Percentiles rank a stretch among this genome's conserved stretches.
Conservation (phyloP, 148 eudicot genomes). For the Spergularia marina region DNA sequence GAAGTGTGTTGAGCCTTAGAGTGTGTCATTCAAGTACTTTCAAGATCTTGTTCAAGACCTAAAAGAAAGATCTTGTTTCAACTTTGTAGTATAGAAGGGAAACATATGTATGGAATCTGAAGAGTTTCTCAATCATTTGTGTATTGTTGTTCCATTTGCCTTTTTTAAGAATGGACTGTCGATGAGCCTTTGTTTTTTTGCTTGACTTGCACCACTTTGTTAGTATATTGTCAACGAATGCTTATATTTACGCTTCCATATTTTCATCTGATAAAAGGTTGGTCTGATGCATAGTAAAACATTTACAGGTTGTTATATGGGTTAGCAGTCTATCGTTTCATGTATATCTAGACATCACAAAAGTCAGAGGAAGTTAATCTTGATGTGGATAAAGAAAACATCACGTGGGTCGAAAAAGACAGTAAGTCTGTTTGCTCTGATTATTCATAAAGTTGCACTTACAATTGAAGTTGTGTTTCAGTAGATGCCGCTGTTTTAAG, state of each 20-base stretch:
- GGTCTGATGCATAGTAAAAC: constrained; percentile 2
- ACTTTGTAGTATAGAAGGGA: neutral
- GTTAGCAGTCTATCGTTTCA: constrained; percentile 77
- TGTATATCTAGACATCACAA: constrained; percentile 69
- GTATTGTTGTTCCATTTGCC: neutral
- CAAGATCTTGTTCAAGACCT: neutral
- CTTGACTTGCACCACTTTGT: neutral
- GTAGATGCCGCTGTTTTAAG: no score
- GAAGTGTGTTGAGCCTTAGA: neutral
- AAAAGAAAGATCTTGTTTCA: neutral
- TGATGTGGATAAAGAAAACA: no score
- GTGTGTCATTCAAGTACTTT: neutral
- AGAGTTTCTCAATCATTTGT: neutral
- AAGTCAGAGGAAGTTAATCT: constrained; percentile 34
- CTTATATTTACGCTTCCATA: neutral
- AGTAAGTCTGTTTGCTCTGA: no score
- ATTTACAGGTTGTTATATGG: constrained; percentile 68
- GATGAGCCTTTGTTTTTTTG: neutral
- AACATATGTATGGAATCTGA: neutral
- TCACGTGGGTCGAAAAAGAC: no score
- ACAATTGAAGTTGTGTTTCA: no score
- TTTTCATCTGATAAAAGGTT: neutral
- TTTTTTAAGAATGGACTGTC: neutral
- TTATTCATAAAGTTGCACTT: no score
- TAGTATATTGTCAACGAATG: neutral